A percentile compares a stretch with the other conserved stretches of the same genome.
These are phyloP conservation scores for Tuber melanosporum DNA, from an alignment of 495 filamentous ascomycete genomes.

Conservation along the genomic window DNA sequence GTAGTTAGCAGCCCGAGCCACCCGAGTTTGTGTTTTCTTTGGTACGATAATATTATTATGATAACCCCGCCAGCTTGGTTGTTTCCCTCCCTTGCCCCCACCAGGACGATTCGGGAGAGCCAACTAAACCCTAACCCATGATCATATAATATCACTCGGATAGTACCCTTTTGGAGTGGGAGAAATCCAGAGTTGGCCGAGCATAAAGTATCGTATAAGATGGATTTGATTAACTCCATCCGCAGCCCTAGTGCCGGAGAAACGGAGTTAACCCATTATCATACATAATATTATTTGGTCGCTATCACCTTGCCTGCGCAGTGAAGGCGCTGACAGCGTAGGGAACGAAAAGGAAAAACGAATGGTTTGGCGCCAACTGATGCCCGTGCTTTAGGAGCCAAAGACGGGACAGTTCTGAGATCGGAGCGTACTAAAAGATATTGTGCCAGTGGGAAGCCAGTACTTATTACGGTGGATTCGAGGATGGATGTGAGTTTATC, in stretches of 20 bases:
- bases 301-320: not conserved
- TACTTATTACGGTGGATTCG: not conserved
- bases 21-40: not conserved
- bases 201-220: not conserved
- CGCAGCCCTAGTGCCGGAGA: not conserved
- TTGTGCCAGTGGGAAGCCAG: not conserved
- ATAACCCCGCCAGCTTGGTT: not conserved
- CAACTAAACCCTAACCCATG: not conserved
- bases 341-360: not conserved
- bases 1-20: not conserved
- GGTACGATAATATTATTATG: too few relatives aligned
- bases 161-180: not conserved
- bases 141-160: not conserved
- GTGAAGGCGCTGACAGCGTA: not conserved
- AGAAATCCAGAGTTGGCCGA: not conserved
- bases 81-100: constrained; percentile 1
- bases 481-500: not conserved
- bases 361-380: not conserved
- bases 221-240: not conserved
- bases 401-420: not conserved
- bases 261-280: not conserved
- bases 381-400: not conserved
- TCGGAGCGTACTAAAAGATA: not conserved
- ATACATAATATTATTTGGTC: not conserved
- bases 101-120: not conserved